Evolutionary conservation across 2,329 filamentous ascomycete genomes (phyloP), one percentile per base, ranked within the genome.

Genomic region (Parafenestella ontariensis): DNA sequence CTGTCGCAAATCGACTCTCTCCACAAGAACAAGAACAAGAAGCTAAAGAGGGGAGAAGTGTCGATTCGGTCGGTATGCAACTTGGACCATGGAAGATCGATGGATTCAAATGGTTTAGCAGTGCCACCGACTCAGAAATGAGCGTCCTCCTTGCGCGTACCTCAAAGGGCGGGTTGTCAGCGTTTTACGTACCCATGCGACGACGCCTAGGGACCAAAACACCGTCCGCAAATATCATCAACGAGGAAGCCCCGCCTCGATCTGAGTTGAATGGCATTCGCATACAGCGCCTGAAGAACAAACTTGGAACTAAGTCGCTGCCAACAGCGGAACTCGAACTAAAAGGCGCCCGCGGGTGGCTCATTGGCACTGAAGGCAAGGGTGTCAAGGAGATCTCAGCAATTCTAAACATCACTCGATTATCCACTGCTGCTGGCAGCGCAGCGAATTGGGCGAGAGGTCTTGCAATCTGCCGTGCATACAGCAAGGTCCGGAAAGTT

Each of bases 71-170:
- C 9, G 68, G 66, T 1, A 65, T 67, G 52, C 75, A 74, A 5
- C 71, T 88, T 0, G 87, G 87, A 0, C 83, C 84, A 0, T 89
- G 84, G 83, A 75, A 71, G 5, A 81, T 91, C 54, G 81, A 79
- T 29, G 89, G 89, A 0, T 90, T 90, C 79, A 90, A 91, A 65
- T 91, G 87, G 82, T 89, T 90, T 74, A 87, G 84, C 34, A 86
- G 82, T 3, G 87, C 87, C 0, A 89, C 87, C 0, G 87, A 89
- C 68, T 82, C 83, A 0, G 79, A 87, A 43, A 86, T 89, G 81
- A 79, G 85, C 0, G 77, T 91, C 4, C 74, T 90, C 1, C 83
- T 91, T 1, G 88, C 89, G 1, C 82, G 82, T 49, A 89, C 85
- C 0, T 69, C 73, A 0, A 77, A 78, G 2, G 78, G 80, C 0